Conservation (phyloP, 2,329 filamentous ascomycete genomes). For the Bipolaris bicolor region DNA sequence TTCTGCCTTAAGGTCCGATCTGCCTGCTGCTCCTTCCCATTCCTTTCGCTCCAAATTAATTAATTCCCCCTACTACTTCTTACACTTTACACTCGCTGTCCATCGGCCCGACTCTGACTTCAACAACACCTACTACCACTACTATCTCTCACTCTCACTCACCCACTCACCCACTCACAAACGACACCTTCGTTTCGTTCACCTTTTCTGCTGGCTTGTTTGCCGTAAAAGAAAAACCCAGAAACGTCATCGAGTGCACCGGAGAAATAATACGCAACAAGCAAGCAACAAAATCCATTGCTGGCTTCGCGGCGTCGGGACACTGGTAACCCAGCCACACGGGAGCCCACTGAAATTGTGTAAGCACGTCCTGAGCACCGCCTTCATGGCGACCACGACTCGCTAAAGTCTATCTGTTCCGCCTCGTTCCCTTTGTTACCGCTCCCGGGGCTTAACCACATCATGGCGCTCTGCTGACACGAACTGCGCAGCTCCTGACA, state of each 20-base stretch:
- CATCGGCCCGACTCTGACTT: neutral
- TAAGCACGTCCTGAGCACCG: neutral
- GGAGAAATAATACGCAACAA: neutral
- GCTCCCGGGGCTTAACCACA: conserved; percentile 4
- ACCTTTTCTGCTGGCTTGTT: neutral
- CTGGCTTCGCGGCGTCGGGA: neutral
- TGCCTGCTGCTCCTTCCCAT: conserved; percentile 1
- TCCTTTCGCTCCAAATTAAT: neutral
- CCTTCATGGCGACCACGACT: neutral
- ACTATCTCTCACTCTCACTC: neutral
- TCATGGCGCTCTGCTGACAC: conserved; percentile 29
- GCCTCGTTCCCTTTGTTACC: conserved; percentile 11
- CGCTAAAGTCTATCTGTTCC: conserved; percentile 12
- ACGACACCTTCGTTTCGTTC: neutral
- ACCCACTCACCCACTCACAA: neutral
- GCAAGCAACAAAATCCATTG: neutral
- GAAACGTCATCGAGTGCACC: neutral
- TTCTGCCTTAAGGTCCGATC: conserved; percentile 23
- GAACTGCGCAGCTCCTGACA: conserved; percentile 16
- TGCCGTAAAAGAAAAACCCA: neutral
- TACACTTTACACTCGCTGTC: conserved; percentile 1
- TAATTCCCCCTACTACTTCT: neutral
- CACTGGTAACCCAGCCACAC: conserved; percentile 10
- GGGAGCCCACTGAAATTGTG: neutral
- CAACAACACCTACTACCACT: neutral